Evolutionary conservation across 148 eudicot genomes (phyloP), one percentile per base, ranked within the genome.

Genomic region (Chenopodium formosanum): DNA sequence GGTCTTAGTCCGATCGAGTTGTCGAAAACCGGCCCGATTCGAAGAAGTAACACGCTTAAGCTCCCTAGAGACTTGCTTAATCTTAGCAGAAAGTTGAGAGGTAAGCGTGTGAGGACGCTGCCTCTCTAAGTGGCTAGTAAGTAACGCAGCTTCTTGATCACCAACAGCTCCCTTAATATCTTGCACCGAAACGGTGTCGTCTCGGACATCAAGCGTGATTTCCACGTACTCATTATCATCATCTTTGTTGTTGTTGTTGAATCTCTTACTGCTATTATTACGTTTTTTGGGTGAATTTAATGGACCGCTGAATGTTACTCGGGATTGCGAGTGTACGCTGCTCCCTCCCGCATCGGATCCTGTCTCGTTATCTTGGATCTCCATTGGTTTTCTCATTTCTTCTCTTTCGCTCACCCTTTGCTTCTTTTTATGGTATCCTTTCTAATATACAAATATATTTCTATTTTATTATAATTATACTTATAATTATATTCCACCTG

Each of bases 151-250:
- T 50, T 89, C 91, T 3, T 81, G 85, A 14, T 89, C 85, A n/a
- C 86, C 87, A 0, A 84, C 88, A 0, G 87, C 89, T 0, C 90
- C 90, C 9, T 78, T 81, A 4, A 89, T 88, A 50, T 84, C 88
- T 20, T 89, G 91, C 10, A 89, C 88, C 20, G 86, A 82, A 17
- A 89, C 90, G 70, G 79, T 50, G 85, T 89, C 91, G 85, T 89
- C 91, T 9, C 83, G 86, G 0, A 89, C 87, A 63, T 89, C 91
- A 0, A 89, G 88, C 4, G 91, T 89, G 32, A 89, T 88, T 37
- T 88, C 91, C 9, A 89, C 91, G 80, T 87, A 88, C 9, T 76
- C 81, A 25, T 86, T 68, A 32, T 75, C 76, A 75, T 73, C 82
- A 9, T 85, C 70, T 8, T 29, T 29, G 40, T 72, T 70, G 0